Conservation (phyloP, 2,329 filamentous ascomycete species). For the Aspergillus texensis region DNA sequence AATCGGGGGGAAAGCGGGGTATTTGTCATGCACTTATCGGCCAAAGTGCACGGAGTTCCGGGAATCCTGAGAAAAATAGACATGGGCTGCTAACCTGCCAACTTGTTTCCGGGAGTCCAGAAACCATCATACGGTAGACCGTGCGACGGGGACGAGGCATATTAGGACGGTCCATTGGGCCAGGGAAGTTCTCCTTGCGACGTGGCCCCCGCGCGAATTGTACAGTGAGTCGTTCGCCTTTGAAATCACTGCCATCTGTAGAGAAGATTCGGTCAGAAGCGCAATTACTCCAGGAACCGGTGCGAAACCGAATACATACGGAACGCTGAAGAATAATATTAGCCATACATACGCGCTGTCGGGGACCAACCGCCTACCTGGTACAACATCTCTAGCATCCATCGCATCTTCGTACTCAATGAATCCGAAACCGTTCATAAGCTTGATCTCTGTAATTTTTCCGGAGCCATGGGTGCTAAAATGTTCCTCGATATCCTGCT, state of each 20-base stretch:
- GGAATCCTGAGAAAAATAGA: constrained; percentile 34
- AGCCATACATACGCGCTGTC: constrained; percentile 16
- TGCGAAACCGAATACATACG: constrained; percentile 56
- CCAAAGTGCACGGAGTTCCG: constrained; percentile 23
- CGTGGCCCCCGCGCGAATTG: constrained; percentile 93
- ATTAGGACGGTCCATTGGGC: constrained; percentile 62
- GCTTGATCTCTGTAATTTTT: constrained; percentile 97
- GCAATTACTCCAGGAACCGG: constrained; percentile 55
- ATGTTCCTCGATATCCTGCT: constrained; percentile 93
- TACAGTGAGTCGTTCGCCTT: constrained; percentile 95
- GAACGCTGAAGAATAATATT: constrained; percentile 50
- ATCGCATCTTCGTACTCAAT: constrained; percentile 99
- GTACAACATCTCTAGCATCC: constrained; percentile 97
- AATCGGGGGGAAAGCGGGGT: not conserved
- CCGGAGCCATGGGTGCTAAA: constrained; percentile 95
- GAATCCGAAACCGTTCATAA: constrained; percentile 99
- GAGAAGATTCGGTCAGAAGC: constrained; percentile 34
- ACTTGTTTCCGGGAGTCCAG: constrained; percentile 98
- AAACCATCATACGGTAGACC: constrained; percentile 94
- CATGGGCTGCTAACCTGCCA: constrained; percentile 89
- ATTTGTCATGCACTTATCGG: constrained; percentile 14
- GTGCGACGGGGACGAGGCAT: constrained; percentile 87
- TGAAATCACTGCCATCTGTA: constrained; percentile 93
- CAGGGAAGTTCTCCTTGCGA: constrained; percentile 66
- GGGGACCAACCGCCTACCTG: constrained; percentile 66